Percentiles rank a stretch among this genome's conserved stretches.
Evolutionary conservation across 179 eudicot species (phyloP).

Genomic region (Pouteria campechiana): DNA sequence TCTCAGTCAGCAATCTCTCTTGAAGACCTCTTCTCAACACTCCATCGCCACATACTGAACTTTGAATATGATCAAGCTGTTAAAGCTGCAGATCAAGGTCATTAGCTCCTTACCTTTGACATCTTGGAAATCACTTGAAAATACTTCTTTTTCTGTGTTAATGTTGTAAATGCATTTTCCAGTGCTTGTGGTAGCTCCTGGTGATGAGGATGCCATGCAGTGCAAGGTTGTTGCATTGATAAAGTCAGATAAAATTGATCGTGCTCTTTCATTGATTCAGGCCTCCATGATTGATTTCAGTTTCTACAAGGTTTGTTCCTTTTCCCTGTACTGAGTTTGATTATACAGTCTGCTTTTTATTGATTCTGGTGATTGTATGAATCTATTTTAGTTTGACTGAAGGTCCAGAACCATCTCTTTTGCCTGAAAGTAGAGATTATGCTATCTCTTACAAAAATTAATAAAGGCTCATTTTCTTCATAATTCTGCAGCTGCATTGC

Average conservation of each 20-base stretch:
- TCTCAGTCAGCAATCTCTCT: slow-evolving; percentile 33
- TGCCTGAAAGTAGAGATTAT: too few species aligned
- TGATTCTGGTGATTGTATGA: too few species aligned
- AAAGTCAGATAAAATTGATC: slow-evolving; percentile 48
- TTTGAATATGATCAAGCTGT: slow-evolving; percentile 36
- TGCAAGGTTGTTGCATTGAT: slow-evolving; percentile 76
- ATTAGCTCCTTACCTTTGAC: not conserved
- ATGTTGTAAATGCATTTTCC: not conserved
- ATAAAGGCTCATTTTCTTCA: not conserved
- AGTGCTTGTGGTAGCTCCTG: slow-evolving; percentile 61
- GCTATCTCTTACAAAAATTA: too few species aligned
- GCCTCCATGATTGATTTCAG: slow-evolving; percentile 44
- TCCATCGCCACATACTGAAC: slow-evolving; percentile 50
- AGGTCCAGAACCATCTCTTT: too few species aligned
- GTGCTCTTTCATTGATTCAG: slow-evolving; percentile 40
- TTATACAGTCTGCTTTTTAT: too few species aligned
- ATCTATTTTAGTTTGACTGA: too few species aligned
- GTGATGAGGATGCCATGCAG: slow-evolving; percentile 76
- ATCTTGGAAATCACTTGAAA: not conserved
- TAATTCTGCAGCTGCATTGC: too few species aligned
- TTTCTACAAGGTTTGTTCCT: slow-evolving; percentile 49
- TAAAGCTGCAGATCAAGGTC: slow-evolving; percentile 76
- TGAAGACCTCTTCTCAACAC: slow-evolving; percentile 73
- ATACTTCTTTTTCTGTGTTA: not conserved
- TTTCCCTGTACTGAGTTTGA: too few species aligned